Evolutionary conservation across 306 rosid species (phyloP).

Genomic region (Vicia sativa): DNA sequence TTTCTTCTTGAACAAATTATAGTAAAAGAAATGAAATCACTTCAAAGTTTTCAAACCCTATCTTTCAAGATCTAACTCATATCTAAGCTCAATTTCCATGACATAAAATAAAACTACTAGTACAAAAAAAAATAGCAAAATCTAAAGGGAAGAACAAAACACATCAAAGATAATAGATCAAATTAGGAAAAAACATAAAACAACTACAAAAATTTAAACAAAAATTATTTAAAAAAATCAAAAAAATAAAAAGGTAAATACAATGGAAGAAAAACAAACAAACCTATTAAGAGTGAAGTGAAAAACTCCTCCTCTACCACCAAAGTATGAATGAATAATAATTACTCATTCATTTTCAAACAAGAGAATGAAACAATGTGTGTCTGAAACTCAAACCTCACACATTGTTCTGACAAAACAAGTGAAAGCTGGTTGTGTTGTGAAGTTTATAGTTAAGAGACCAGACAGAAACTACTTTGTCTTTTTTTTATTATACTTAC

Average conservation of each 20-base stretch:
- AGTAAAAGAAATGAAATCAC: too few relatives aligned
- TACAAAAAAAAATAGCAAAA: background rate
- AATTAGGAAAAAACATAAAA: constrained; percentile 27
- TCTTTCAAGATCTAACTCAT: constrained; percentile 43
- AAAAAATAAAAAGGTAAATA: too few relatives aligned
- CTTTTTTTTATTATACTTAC: too few relatives aligned
- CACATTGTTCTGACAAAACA: constrained; percentile 57
- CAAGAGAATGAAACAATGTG: constrained; percentile 47
- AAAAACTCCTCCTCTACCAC: constrained; percentile 17
- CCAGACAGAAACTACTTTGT: constrained; percentile 46
- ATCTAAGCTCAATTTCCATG: background rate
- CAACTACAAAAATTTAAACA: background rate
- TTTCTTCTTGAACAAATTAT: too few relatives aligned
- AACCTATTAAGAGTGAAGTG: constrained; percentile 50
- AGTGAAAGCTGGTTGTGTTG: constrained; percentile 47
- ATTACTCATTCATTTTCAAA: constrained; percentile 27
- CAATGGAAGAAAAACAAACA: constrained; percentile 34
- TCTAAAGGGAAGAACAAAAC: background rate
- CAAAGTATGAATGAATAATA: constrained; percentile 36
- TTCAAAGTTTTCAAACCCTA: background rate
- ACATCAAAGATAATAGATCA: constrained; percentile 36
- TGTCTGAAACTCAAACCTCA: constrained; percentile 53
- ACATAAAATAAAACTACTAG: background rate
- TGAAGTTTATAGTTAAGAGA: constrained; percentile 31
- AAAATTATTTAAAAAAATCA: background rate